Evolutionary conservation across 148 eudicot species (phyloP).

Genomic region (Camellia lanceoleosa): DNA sequence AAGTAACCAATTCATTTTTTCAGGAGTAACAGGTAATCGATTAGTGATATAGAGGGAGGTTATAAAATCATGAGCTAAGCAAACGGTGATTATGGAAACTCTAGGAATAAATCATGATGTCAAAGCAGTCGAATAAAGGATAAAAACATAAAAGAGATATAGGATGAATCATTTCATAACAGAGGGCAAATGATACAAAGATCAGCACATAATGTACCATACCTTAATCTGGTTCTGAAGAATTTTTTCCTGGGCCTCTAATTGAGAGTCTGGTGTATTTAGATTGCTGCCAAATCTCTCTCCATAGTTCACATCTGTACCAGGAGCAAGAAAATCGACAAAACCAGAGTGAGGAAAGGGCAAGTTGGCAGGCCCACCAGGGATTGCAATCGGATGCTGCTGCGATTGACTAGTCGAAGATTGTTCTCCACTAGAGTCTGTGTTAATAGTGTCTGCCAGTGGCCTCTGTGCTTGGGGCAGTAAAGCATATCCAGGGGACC

Average conservation of each 20-base stretch:
- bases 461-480: slow-evolving; percentile 41
- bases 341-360: slow-evolving; percentile 35
- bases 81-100: not conserved
- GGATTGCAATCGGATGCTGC: slow-evolving; percentile 27
- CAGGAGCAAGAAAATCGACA: slow-evolving; percentile 36
- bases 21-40: not conserved
- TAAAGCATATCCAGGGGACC: slow-evolving; percentile 75
- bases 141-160: not conserved
- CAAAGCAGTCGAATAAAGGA: not conserved
- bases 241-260: slow-evolving; percentile 43
- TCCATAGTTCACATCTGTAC: slow-evolving; percentile 26
- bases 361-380: slow-evolving; percentile 36
- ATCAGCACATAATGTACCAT: not conserved
- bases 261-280: slow-evolving; percentile 33
- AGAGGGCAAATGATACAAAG: not conserved
- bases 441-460: slow-evolving; percentile 23
- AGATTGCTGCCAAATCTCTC: slow-evolving; percentile 26
- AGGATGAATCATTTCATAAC: not conserved
- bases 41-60: not conserved
- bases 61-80: not conserved
- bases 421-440: slow-evolving; percentile 27
- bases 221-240: slow-evolving; percentile 83
- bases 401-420: slow-evolving; percentile 35
- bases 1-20: too few species aligned
- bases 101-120: not conserved